Base-by-base conservation (phyloP, 495 filamentous ascomycete species). In the Evansstolkia leycettana region DNA sequence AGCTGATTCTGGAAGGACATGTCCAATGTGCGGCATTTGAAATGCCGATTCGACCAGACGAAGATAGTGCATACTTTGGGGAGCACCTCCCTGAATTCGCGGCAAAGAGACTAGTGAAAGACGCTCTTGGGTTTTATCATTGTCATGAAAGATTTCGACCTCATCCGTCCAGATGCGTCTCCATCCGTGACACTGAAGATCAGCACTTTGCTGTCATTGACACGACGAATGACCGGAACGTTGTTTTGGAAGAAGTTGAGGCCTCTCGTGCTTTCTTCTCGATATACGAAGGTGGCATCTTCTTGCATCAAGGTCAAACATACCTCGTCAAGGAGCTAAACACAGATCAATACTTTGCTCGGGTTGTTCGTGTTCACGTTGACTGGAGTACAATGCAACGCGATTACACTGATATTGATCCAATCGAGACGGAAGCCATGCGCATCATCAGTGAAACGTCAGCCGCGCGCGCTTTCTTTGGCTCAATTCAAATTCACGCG, bases 221-320 rank as follows among this genome's bases (percentile, higher is more conserved):
- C 66, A 82, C 76, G 25, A 92, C 82, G 0, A 72, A 89, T 42
- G 73, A 75, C 33, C 75, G 73, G 25, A 95, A 96, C 55, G 53
- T 78, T 2, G 78, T 99, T 4, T 72, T 99, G 3, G 90, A 99
- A 65, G 85, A 94, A 55, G 72, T 96, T n/a, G 90, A 96, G 54
- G 85, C 86, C 11, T 90, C 85, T 5, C 78, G 92, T 12, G 90
- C 92, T 2, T 86, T 86, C 58, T 95, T 96, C 60, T 92, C 86
- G 27, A 75, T 96, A 44, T 96, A 96, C 52, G 89, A 96, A 64
- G 90, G 92, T 17, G 90, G 84, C 37, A 94, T 99, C 42, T 99
- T 94, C 69, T 72, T 96, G 5, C 92, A 96, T 55, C 88, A 95
- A 65, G 90, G 90, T 36, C 72, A 75, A 38, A 90, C 78, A 2